These are phyloP conservation scores for Myxozyma kluyveri DNA, from an alignment of 805 yeast species.

Conservation along the genomic window DNA sequence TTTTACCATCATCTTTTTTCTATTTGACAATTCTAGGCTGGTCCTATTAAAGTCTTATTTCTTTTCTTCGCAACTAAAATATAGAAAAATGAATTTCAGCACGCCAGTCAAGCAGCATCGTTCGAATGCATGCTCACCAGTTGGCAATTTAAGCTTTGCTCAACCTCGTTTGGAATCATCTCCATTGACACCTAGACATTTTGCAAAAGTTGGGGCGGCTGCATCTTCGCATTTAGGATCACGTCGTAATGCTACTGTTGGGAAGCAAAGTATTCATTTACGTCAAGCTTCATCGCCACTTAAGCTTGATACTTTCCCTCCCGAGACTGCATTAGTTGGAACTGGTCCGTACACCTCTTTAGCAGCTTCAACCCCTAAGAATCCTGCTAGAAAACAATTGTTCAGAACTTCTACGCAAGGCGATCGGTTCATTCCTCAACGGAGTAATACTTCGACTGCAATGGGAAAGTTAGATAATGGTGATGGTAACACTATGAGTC, in stretches of 20 bases:
- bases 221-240: conserved; percentile 11
- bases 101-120: conserved; percentile 31
- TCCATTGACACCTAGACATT: conserved; percentile 22
- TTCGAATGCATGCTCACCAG: conserved; percentile 15
- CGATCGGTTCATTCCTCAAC: conserved; percentile 62
- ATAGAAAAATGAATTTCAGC: conserved; percentile 22
- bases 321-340: conserved; percentile 42
- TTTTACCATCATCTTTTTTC: conserved; percentile 1
- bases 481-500: conserved; percentile 4
- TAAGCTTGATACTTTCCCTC: conserved; percentile 46
- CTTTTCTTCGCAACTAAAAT: neutral
- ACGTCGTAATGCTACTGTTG: conserved; percentile 13
- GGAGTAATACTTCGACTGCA: conserved; percentile 51
- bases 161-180: conserved; percentile 32
- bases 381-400: conserved; percentile 31
- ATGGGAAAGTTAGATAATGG: conserved; percentile 41
- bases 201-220: conserved; percentile 4
- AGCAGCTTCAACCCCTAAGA: conserved; percentile 33
- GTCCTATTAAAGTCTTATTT: conserved; percentile 11
- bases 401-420: conserved; percentile 35
- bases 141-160: conserved; percentile 30
- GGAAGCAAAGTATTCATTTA: conserved; percentile 21
- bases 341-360: conserved; percentile 33
- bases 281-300: conserved; percentile 42
- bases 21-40: conserved; percentile 17